A percentile compares a stretch with the other conserved stretches of the same genome.
Evolutionary conservation across 148 eudicot genomes (phyloP).

Genomic region (Rhododendron simsii): DNA sequence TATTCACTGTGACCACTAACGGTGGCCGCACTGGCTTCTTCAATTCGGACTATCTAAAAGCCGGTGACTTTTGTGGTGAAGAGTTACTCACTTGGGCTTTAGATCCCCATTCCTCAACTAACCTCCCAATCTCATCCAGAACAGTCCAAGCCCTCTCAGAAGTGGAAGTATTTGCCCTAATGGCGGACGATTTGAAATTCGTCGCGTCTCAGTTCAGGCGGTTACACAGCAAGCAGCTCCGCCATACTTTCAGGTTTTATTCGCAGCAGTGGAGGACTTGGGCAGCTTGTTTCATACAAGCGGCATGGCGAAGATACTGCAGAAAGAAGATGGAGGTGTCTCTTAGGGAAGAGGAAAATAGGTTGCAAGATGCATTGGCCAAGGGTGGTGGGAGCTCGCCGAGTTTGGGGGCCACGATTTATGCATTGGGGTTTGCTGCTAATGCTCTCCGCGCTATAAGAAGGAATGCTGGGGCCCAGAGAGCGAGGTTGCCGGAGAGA

Average conservation of each 20-base stretch:
- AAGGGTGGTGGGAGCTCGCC: slow-evolving; percentile 50
- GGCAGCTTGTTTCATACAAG: slow-evolving; percentile 45
- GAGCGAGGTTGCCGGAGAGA: slow-evolving; percentile 60
- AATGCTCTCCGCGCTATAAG: slow-evolving; percentile 55
- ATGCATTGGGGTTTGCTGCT: slow-evolving; percentile 81
- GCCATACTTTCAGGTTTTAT: slow-evolving; percentile 29
- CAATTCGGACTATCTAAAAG: slow-evolving; percentile 58
- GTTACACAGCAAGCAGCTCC: slow-evolving; percentile 33
- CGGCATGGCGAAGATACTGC: slow-evolving; percentile 29
- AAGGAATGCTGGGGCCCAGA: slow-evolving; percentile 31
- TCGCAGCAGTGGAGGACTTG: slow-evolving; percentile 44
- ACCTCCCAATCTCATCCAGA: slow-evolving; percentile 34
- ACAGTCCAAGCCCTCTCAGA: slow-evolving; percentile 31
- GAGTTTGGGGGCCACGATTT: slow-evolving; percentile 73
- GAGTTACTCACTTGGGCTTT: slow-evolving; percentile 45
- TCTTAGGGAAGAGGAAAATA: slow-evolving; percentile 60
- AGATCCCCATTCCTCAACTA: slow-evolving; percentile 30
- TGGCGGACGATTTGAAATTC: slow-evolving; percentile 31
- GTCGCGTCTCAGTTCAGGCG: slow-evolving; percentile 30
- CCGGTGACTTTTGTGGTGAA: slow-evolving; percentile 40
- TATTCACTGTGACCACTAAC: slow-evolving; percentile 70
- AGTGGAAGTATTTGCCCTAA: slow-evolving; percentile 36
- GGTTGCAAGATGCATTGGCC: slow-evolving; percentile 67
- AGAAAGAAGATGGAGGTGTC: slow-evolving; percentile 33
- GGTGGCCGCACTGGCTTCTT: slow-evolving; percentile 93